Conservation (phyloP, 2,329 filamentous ascomycete species). For the Mycosphaerella arachidis region DNA sequence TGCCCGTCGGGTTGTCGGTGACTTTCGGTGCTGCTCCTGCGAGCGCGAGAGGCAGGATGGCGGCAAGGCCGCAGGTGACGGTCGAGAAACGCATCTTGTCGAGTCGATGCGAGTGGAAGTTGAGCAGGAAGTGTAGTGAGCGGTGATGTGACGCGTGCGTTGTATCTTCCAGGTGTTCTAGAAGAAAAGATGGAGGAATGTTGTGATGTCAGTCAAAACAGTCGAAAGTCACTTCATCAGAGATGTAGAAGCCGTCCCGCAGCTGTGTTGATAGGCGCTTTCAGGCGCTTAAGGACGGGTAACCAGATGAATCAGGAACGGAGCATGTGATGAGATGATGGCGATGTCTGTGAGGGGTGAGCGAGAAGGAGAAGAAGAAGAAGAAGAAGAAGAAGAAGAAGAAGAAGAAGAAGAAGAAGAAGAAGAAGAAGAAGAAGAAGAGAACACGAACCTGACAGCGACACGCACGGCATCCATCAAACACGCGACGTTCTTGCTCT, state of each 20-base stretch:
- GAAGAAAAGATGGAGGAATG: neutral
- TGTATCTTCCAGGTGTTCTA: neutral
- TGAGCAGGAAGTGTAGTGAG: neutral
- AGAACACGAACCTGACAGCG: neutral
- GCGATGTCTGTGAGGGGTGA: neutral
- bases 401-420: too few species aligned
- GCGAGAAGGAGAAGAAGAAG: neutral
- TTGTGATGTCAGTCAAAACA: conserved; percentile 5
- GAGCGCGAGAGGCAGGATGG: conserved; percentile 3
- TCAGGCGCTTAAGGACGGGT: neutral
- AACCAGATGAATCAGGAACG: neutral
- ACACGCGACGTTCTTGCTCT: neutral
- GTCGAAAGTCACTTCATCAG: neutral
- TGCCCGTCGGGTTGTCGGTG: neutral
- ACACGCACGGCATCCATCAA: neutral
- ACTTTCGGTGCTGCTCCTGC: conserved; percentile 1
- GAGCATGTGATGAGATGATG: neutral
- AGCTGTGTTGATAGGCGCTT: neutral
- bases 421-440: neutral
- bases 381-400: neutral
- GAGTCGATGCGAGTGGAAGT: neutral
- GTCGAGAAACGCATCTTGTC: conserved; percentile 3
- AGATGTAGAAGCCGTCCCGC: neutral
- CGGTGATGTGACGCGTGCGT: neutral
- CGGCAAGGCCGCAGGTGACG: conserved; percentile 2